These are phyloP conservation scores for Blastobotrys arbuscula DNA, from an alignment of 1,139 yeast genomes.

Conservation along the genomic window DNA sequence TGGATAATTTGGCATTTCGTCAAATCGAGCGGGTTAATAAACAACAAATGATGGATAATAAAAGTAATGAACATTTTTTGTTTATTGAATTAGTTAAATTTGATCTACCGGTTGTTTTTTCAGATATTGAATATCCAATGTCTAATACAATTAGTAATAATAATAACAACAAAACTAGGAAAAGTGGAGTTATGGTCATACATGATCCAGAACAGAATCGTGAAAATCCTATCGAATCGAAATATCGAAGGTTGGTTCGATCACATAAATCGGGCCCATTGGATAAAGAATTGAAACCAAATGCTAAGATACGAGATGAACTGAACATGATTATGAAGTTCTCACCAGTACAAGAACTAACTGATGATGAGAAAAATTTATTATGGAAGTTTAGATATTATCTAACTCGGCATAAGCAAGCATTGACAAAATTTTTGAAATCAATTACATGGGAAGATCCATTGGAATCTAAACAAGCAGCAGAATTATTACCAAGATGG, in stretches of 20 bases:
- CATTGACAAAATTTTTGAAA: conserved; percentile 78
- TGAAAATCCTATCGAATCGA: conserved; percentile 81
- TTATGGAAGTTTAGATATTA: conserved; percentile 92
- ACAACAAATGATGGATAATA: not conserved
- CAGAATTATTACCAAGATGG: conserved; percentile 53
- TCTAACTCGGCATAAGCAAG: conserved; percentile 66
- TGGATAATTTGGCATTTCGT: conserved; percentile 63
- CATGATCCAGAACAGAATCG: conserved; percentile 62
- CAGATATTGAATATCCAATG: conserved; percentile 48
- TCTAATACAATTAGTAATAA: conserved; percentile 13
- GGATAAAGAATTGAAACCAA: conserved; percentile 84
- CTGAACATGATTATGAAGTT: conserved; percentile 60
- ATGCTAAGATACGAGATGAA: conserved; percentile 75
- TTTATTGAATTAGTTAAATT: conserved; percentile 69
- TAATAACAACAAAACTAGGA: not conserved
- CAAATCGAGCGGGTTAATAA: conserved; percentile 44
- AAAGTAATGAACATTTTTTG: conserved; percentile 39
- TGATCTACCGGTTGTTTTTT: conserved; percentile 75
- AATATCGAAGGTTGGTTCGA: conserved; percentile 78
- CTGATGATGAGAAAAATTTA: conserved; percentile 78
- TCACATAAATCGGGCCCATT: conserved; percentile 68
- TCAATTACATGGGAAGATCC: conserved; percentile 88
- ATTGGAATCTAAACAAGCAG: conserved; percentile 70
- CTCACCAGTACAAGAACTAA: conserved; percentile 78
- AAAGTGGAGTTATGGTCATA: conserved; percentile 40